Conservation (phyloP, 192 early-diverging fungal genomes). For the Backusella psychrophila region DNA sequence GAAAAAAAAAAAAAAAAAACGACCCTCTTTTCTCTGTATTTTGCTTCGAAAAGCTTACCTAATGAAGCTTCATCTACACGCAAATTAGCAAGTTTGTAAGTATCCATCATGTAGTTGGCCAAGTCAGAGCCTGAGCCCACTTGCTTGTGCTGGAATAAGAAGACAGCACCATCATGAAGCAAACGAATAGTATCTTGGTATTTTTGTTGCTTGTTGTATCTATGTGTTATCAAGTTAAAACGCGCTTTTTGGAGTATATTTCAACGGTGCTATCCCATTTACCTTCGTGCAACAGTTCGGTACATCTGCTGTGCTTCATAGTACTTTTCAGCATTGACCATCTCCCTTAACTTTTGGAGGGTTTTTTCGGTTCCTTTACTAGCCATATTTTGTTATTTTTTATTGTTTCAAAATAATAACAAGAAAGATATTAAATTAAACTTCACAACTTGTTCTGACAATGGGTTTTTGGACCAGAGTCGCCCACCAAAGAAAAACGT, state of each 20-base stretch:
- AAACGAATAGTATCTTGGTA: slow-evolving; percentile 72
- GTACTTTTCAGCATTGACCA: slow-evolving; percentile 78
- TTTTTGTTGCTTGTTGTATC: slow-evolving; percentile 88
- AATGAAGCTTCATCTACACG: slow-evolving; percentile 68
- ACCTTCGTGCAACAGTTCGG: slow-evolving; percentile 86
- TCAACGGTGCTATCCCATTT: not conserved
- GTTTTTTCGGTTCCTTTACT: slow-evolving; percentile 59
- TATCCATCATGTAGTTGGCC: slow-evolving; percentile 75
- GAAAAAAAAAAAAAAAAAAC: not conserved
- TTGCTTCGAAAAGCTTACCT: slow-evolving; percentile 36
- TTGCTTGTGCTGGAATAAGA: slow-evolving; percentile 79
- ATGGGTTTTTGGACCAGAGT: not conserved
- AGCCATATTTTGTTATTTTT: slow-evolving; percentile 6
- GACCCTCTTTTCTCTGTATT: not conserved
- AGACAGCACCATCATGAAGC: slow-evolving; percentile 74
- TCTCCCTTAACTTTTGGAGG: slow-evolving; percentile 65
- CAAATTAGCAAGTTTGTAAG: slow-evolving; percentile 68
- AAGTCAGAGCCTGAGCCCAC: slow-evolving; percentile 82
- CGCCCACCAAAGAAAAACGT: not conserved
- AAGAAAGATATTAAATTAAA: not conserved
- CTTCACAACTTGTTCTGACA: not conserved
- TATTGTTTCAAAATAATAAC: not conserved
- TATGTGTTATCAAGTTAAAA: slow-evolving; percentile 22
- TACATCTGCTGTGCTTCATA: slow-evolving; percentile 99
- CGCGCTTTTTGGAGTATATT: not conserved